Conservation (phyloP, 768 basidiomycete genomes). For the Hemileccinum impolitum region DNA sequence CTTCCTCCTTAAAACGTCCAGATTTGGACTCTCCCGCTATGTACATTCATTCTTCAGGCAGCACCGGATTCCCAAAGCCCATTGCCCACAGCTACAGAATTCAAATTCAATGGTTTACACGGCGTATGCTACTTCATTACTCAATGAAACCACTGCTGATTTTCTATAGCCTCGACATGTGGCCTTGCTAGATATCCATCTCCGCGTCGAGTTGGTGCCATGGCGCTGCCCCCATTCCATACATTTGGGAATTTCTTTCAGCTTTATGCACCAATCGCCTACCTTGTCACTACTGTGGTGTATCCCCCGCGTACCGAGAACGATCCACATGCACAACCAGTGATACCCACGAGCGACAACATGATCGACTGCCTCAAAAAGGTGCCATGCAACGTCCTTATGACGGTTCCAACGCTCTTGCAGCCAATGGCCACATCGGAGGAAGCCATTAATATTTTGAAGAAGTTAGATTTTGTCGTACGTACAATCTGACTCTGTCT, state of each 20-base stretch:
- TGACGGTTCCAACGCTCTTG: slow-evolving; percentile 38
- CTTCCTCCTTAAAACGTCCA: slow-evolving; percentile 1
- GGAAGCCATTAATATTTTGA: slow-evolving; percentile 24
- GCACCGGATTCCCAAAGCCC: slow-evolving; percentile 46
- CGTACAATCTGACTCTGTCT: not conserved
- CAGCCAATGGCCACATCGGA: slow-evolving; percentile 34
- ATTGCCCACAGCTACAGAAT: slow-evolving; percentile 33
- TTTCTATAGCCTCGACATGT: not conserved
- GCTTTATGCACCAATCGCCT: slow-evolving; percentile 20
- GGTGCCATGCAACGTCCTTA: slow-evolving; percentile 28
- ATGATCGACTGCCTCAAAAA: slow-evolving; percentile 34
- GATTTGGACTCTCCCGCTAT: slow-evolving; percentile 10
- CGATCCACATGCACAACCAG: slow-evolving; percentile 27
- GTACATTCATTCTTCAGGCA: slow-evolving; percentile 30
- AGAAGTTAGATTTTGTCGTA: slow-evolving; percentile 29
- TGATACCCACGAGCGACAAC: slow-evolving; percentile 38
- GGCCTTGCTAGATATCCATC: slow-evolving; percentile 1
- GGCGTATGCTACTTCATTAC: slow-evolving; percentile 25
- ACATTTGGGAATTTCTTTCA: slow-evolving; percentile 13
- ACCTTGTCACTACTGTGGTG: slow-evolving; percentile 15
- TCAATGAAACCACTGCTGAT: not conserved
- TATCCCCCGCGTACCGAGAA: slow-evolving; percentile 26
- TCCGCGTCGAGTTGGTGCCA: slow-evolving; percentile 16
- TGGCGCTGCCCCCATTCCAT: slow-evolving; percentile 30
- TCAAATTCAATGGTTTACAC: slow-evolving; percentile 32